Base-by-base conservation (phyloP, 192 early-diverging fungal genomes). In the Powellomyces hirtus region DNA sequence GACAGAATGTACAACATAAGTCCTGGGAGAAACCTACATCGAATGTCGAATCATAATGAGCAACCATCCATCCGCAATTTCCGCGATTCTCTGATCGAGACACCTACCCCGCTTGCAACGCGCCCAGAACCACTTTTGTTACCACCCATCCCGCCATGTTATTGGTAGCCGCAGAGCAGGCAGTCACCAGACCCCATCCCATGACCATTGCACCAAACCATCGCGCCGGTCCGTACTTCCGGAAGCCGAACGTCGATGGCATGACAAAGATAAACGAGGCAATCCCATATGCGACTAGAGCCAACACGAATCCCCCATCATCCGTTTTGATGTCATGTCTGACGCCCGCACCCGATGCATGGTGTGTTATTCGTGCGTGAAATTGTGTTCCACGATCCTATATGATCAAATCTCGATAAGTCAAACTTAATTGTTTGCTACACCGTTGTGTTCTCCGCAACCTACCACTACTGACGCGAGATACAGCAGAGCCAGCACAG, bases 1-100 rank as follows among this genome's bases (percentile, higher is more conserved):
- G 59, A 72, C 33, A 55, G 30, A 22, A 75, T 40, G 56, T 73
- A 78, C 29, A 80, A 29, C 20, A 68, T 40, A 3, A 67, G 35
- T 22, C 52, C 50, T 1, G 75, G 75, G 6, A 71, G n/a, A 50
- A 77, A 71, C 30, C 75, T 77, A 35, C 58, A n/a, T n/a, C n/a
- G n/a, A n/a, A n/a, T n/a, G n/a, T n/a, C n/a, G n/a, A n/a, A n/a
- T n/a, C n/a, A 29, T 29, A 34, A 66, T 10, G 29, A 38, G 11
- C 4, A 11, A n/a, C 16, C n/a, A n/a, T n/a, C n/a, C n/a, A n/a
- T n/a, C n/a, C n/a, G n/a, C n/a, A n/a, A n/a, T n/a, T n/a, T n/a
- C n/a, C n/a, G n/a, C n/a, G n/a, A n/a, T n/a, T n/a, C n/a, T n/a
- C n/a, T n/a, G n/a, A n/a, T n/a, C n/a, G n/a, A n/a, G n/a, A n/a